Conservation (phyloP, 805 yeast species). For the Kazachstania martiniae region DNA sequence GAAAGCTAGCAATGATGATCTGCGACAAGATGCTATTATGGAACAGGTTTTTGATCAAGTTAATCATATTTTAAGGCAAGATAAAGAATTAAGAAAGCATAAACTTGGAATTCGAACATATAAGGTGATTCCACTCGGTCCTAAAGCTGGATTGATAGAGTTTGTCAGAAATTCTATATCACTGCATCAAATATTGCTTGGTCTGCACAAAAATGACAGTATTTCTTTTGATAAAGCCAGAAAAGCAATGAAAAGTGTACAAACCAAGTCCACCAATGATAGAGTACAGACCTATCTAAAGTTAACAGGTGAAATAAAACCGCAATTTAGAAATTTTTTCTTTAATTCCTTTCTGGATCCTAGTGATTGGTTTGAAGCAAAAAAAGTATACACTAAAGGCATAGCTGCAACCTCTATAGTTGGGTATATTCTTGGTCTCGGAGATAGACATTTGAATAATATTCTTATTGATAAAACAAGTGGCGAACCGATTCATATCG, state of each 20-base stretch:
- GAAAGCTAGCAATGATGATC: conserved; percentile 84
- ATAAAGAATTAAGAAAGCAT: conserved; percentile 48
- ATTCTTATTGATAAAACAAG: conserved; percentile 66
- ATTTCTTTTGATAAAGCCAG: conserved; percentile 50
- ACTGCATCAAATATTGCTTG: conserved; percentile 53
- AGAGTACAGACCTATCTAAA: conserved; percentile 37
- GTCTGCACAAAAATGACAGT: conserved; percentile 47
- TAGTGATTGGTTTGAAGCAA: conserved; percentile 60
- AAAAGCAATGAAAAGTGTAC: conserved; percentile 47
- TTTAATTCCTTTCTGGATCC: conserved; percentile 55
- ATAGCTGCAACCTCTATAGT: conserved; percentile 78
- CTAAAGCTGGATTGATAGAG: conserved; percentile 79
- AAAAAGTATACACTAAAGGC: conserved; percentile 60
- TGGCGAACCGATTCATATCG: conserved; percentile 94
- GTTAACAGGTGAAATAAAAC: conserved; percentile 43
- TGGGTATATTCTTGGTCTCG: conserved; percentile 82
- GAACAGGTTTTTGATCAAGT: conserved; percentile 91
- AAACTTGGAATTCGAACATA: conserved; percentile 65
- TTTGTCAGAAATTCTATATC: conserved; percentile 74
- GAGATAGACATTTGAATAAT: conserved; percentile 92
- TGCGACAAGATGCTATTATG: conserved; percentile 95
- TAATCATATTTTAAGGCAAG: conserved; percentile 47
- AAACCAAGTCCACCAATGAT: conserved; percentile 33
- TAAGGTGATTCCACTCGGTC: conserved; percentile 82
- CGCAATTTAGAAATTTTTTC: conserved; percentile 64